Evolutionary conservation across 176 grass and related monocot genomes (phyloP).

Genomic region (Poa pratensis): DNA sequence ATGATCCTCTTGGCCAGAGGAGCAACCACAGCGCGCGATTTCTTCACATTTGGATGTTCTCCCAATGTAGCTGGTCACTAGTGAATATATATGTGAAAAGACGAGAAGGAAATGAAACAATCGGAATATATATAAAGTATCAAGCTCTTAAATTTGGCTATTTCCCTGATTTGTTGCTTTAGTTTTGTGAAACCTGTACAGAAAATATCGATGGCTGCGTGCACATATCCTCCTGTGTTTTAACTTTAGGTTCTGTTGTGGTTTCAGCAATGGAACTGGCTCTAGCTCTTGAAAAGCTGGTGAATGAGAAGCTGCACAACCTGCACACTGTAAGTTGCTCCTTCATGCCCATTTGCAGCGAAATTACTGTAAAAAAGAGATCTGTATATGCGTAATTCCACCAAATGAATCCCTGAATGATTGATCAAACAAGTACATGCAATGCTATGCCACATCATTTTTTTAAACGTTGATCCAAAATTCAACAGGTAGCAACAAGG

Average conservation of each 20-base stretch:
- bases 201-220: background rate
- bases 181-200: too few relatives aligned
- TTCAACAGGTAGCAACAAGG: constrained; percentile 23
- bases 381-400: background rate
- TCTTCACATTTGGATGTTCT: background rate
- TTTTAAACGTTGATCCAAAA: background rate
- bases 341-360: background rate
- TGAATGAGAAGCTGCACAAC: constrained; percentile 33
- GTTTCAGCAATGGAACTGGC: constrained; percentile 25
- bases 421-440: background rate
- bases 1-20: background rate
- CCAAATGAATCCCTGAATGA: background rate
- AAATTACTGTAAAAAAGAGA: background rate
- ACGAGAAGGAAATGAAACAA: background rate
- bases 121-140: background rate
- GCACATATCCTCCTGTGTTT: background rate
- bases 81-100: background rate
- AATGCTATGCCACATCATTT: background rate
- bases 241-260: background rate
- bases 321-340: constrained; percentile 21
- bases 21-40: too few relatives aligned
- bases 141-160: background rate
- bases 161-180: background rate
- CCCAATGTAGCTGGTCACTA: background rate
- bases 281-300: constrained; percentile 27